A percentile compares a stretch with the other conserved stretches of the same genome.
phyloP scores from a whole-genome alignment of 2,329 filamentous ascomycete genomes.

The Aureobasidium leucospermi region DNA sequence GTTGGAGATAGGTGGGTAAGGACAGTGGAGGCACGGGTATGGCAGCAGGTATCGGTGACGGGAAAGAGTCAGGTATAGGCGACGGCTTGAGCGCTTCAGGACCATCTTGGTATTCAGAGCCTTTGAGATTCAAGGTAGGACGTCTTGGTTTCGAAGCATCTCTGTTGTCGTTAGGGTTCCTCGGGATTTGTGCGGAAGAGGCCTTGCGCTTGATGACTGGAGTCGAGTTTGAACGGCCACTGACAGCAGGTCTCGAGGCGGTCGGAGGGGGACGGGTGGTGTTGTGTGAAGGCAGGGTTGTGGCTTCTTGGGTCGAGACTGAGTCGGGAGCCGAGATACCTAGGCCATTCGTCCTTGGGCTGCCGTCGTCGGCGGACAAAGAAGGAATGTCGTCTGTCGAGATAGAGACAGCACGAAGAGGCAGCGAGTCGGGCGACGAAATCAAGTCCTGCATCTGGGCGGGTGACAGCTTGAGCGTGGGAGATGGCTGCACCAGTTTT shows the following conservation, averaged over 20 bases:
- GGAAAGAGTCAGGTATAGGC: constrained; percentile 32
- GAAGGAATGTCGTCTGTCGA: constrained; percentile 25
- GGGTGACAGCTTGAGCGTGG: constrained; percentile 46
- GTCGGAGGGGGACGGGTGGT: not conserved
- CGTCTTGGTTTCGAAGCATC: constrained; percentile 15
- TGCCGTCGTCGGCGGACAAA: constrained; percentile 16
- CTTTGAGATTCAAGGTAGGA: constrained; percentile 25
- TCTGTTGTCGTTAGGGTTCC: constrained; percentile 9
- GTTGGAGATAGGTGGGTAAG: constrained; percentile 57
- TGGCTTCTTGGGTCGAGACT: not conserved
- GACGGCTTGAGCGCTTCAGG: constrained; percentile 23
- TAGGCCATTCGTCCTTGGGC: not conserved
- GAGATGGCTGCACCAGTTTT: constrained; percentile 25
- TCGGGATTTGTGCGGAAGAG: constrained; percentile 13
- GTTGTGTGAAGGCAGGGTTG: constrained; percentile 21
- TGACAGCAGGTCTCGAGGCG: not conserved
- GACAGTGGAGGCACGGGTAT: constrained; percentile 57
- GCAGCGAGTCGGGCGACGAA: constrained; percentile 47
- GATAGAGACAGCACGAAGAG: constrained; percentile 36
- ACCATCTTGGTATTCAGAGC: constrained; percentile 23
- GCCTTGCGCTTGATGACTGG: constrained; percentile 31
- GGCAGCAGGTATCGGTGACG: constrained; percentile 45
- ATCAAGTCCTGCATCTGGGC: constrained; percentile 50
- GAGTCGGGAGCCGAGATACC: not conserved
- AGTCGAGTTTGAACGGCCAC: constrained; percentile 29